Evolutionary conservation across 371 early-diverging fungal genomes (phyloP), one percentile per base, ranked within the genome.

Genomic region (Mortierella sp.): DNA sequence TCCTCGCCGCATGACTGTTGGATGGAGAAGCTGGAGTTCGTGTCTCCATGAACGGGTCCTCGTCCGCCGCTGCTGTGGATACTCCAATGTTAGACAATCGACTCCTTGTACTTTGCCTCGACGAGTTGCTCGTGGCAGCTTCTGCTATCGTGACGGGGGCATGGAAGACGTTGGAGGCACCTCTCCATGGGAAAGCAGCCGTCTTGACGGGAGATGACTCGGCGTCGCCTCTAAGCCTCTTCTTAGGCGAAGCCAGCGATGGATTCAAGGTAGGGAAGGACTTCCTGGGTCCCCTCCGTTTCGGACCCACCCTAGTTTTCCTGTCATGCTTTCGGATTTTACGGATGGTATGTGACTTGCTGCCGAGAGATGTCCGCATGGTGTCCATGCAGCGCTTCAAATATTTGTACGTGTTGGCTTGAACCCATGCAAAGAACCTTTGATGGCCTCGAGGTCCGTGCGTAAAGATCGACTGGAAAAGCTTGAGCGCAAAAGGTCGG

Each of bases 301-400:
- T 21, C 2, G 60, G 28, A 4, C 19, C 50, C 10, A 26, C 24
- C 28, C 38, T 38, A 11, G 21, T 14, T 42, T 63, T 75, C 19
- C 82, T 75, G 58, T 13, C n/a, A 0, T 45, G 14, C 38, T 38
- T 65, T 24, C 34, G 73, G n/a, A 52, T 19, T 45, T 79, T 83
- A 34, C 81, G 78, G 70, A 78, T 78, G 26, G 31, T 13, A 14
- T 75, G 58, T 16, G 48, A 70, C 9, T 7, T 73, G 28, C 80
- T 81, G 2, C 87, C 83, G 10, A 80, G 52, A 1, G 74, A 71
- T 28, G 28, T 9, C 5, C 83, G 87, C 87, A 86, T 86, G n/a
- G 74, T 52, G 3, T 72, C 74, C 9, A 82, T 72, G 14, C 78
- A 75, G n/a, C 87, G 78, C 60, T 75, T 79, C n/a, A 82, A 28